Percentiles rank a stretch among this genome's conserved stretches.
Evolutionary conservation across 495 filamentous ascomycete species (phyloP).

Genomic region (Cercophora newfieldiana): DNA sequence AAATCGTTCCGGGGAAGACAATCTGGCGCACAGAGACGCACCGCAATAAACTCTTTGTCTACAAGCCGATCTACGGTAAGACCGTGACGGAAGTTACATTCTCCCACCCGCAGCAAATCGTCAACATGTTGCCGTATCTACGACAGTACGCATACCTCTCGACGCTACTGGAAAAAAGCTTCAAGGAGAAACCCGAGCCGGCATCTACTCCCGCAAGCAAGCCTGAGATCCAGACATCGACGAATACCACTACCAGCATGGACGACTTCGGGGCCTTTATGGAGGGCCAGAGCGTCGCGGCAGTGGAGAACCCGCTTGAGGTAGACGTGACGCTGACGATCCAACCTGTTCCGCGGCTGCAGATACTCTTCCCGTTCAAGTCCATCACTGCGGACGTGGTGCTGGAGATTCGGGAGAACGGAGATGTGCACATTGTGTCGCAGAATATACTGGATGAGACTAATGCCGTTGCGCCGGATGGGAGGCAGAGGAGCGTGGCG

Average conservation of each 20-base stretch:
- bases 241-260: slow-evolving; percentile 26
- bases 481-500: slow-evolving; percentile 24
- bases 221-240: neutral
- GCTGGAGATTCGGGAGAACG: slow-evolving; percentile 65
- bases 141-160: slow-evolving; percentile 74
- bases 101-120: slow-evolving; percentile 80
- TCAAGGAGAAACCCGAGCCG: slow-evolving; percentile 34
- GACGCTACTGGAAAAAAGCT: slow-evolving; percentile 62
- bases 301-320: slow-evolving; percentile 22
- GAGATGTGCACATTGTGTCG: slow-evolving; percentile 49
- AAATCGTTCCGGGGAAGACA: slow-evolving; percentile 33
- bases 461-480: slow-evolving; percentile 23
- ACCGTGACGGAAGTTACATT: slow-evolving; percentile 75
- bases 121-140: slow-evolving; percentile 71
- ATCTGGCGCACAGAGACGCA: slow-evolving; percentile 48
- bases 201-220: neutral
- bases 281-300: slow-evolving; percentile 6
- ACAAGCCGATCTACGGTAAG: slow-evolving; percentile 68
- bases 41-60: slow-evolving; percentile 66
- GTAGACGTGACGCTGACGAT: slow-evolving; percentile 53
- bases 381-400: slow-evolving; percentile 43
- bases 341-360: slow-evolving; percentile 47
- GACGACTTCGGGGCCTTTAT: slow-evolving; percentile 41
- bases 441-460: slow-evolving; percentile 42
- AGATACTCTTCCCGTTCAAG: slow-evolving; percentile 52